Evolutionary conservation across 2,329 filamentous ascomycete species (phyloP), one percentile per base, ranked within the genome.

Genomic region (Hirsutella minnesotensis): DNA sequence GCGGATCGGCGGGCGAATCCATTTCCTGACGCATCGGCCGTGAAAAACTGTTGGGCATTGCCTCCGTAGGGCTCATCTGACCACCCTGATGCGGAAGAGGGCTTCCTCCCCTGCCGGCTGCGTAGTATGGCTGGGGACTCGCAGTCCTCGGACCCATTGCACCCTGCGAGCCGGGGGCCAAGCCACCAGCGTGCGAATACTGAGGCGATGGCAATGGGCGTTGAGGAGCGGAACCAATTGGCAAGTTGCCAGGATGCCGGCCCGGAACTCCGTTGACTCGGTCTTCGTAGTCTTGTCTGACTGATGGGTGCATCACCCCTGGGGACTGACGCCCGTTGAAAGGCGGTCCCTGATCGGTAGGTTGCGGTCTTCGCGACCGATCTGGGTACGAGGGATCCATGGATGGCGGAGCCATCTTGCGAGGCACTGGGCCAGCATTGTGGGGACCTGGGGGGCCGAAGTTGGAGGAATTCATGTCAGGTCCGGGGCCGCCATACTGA

Each of bases 361-460:
- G 61, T 39, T 58, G 62, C 0, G 61, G 55, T 20, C 56, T 54
- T 4, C 55, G 56, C 3, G 47, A 43, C 34, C 47, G 48, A 27
- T 44, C 46, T 9, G 43, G 30, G 44, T 24, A n/a, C 22, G 13
- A 47, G 39, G 57, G 43, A 31, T 47, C 44, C 16, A 13, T 38
- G 8, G 35, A 22, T 20, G 30, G 30, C 1, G 47, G 56, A 0
- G 55, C 53, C 46, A 62, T 65, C 44, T 49, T 61, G 5, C 50
- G 56, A 9, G 58, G 51, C 3, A 57, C 48, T n/a, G 61, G 45
- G 16, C 57, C 37, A 12, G 62, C 65, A 29, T 57, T 63, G 44
- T 87, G 82, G 46, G 83, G 81, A 52, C 86, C 66, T 0, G 89
- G 95, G 5, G 82, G 86, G 0, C 90, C 90, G 62, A 95, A 95